Percentiles rank a stretch among this genome's conserved stretches.
Conservation (phyloP, 169 alveolate species). For the Babesia ovata region DNA sequence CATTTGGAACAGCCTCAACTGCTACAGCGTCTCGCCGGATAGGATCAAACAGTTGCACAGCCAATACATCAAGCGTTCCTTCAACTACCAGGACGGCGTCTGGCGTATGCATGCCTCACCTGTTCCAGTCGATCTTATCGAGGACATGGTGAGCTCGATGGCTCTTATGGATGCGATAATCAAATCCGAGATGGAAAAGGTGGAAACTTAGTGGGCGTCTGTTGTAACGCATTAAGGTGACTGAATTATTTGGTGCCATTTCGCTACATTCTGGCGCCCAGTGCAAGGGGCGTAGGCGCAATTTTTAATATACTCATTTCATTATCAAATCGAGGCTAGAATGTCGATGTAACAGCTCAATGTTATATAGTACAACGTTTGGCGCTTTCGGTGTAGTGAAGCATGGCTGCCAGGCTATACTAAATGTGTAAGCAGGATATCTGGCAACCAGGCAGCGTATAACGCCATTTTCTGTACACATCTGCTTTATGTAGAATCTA, state of each 20-base stretch:
- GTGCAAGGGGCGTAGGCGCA: no score
- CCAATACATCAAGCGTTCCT: conserved; percentile 18
- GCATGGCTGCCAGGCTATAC: no score
- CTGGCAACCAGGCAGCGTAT: neutral
- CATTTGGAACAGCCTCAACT: neutral
- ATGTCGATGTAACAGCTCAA: no score
- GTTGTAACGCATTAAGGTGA: no score
- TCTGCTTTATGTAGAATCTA: neutral
- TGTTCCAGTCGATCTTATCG: conserved; percentile 13
- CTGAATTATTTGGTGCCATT: no score
- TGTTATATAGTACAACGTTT: no score
- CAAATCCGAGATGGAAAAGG: conserved; percentile 4
- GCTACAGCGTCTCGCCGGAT: neutral
- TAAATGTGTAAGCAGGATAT: no score
- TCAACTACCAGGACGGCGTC: conserved; percentile 25
- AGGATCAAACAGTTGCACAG: neutral
- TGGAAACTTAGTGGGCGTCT: no score
- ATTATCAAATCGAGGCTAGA: no score
- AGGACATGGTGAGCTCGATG: conserved; percentile 4
- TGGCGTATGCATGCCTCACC: neutral
- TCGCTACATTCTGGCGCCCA: no score
- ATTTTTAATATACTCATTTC: no score
- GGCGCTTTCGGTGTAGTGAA: no score
- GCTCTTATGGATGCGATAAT: conserved; percentile 22
- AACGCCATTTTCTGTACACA: neutral